phyloP scores from a whole-genome alignment of 805 yeast species.

The Metschnikowia proteae region DNA sequence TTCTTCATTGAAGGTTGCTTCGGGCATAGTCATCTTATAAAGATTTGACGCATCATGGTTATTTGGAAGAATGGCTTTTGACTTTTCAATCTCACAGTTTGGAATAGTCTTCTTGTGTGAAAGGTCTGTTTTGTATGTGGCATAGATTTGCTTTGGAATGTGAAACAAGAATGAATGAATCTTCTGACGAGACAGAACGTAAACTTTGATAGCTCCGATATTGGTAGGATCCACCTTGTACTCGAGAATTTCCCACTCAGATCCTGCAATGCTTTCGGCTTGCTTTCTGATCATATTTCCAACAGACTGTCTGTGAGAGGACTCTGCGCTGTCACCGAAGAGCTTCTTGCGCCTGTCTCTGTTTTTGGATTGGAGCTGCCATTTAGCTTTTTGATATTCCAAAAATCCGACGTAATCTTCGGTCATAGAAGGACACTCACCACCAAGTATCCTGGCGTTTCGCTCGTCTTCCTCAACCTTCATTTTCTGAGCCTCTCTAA shows the following conservation, averaged over 20 bases:
- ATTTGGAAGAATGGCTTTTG: slow-evolving; percentile 64
- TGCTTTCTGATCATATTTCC: slow-evolving; percentile 70
- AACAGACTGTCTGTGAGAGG: slow-evolving; percentile 55
- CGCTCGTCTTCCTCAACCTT: slow-evolving; percentile 44
- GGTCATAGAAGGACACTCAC: slow-evolving; percentile 60
- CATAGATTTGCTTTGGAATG: slow-evolving; percentile 68
- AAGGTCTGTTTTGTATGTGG: slow-evolving; percentile 54
- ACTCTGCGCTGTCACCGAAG: slow-evolving; percentile 63
- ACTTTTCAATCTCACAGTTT: slow-evolving; percentile 54
- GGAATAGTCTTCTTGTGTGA: slow-evolving; percentile 41
- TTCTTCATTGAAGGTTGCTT: slow-evolving; percentile 55
- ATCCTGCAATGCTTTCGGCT: slow-evolving; percentile 72
- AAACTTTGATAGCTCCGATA: slow-evolving; percentile 78
- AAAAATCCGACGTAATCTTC: slow-evolving; percentile 69
- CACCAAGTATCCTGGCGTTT: slow-evolving; percentile 45
- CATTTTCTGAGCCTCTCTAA: slow-evolving; percentile 19
- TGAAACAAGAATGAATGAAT: slow-evolving; percentile 71
- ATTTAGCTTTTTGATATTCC: slow-evolving; percentile 75
- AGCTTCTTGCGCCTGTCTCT: slow-evolving; percentile 68
- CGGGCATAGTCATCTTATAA: slow-evolving; percentile 67
- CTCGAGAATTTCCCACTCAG: slow-evolving; percentile 84
- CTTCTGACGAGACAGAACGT: slow-evolving; percentile 62
- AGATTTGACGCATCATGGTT: slow-evolving; percentile 54
- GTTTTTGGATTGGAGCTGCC: slow-evolving; percentile 75
- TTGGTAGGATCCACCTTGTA: slow-evolving; percentile 49